phyloP scores from a whole-genome alignment of 805 yeast genomes.

The Spathaspora passalidarum region DNA sequence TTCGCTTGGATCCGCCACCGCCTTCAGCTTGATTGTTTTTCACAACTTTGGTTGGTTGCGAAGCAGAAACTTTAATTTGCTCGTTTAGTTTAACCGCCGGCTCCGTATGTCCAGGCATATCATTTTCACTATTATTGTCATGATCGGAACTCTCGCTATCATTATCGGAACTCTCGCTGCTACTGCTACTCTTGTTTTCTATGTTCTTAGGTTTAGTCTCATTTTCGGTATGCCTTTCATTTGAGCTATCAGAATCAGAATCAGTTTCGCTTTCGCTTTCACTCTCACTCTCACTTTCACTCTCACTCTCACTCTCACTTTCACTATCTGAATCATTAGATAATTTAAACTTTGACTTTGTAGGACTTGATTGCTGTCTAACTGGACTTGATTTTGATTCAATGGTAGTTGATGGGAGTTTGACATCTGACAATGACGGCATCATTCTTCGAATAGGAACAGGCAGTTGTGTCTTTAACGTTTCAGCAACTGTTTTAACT shows the following conservation, averaged over 20 bases:
- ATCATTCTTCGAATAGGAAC: not conserved
- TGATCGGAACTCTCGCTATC: too few species aligned
- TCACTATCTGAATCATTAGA: constrained; percentile 2
- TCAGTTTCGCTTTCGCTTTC: not conserved
- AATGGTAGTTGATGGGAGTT: constrained; percentile 10
- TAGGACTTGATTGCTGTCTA: not conserved
- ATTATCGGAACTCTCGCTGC: too few species aligned
- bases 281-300: not conserved
- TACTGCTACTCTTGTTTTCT: too few species aligned
- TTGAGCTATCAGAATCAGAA: not conserved
- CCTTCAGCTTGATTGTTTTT: not conserved
- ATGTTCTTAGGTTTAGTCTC: too few species aligned
- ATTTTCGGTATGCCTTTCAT: not conserved
- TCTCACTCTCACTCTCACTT: not conserved
- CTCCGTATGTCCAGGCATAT: too few species aligned
- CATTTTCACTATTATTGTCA: too few species aligned
- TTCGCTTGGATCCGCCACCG: not conserved
- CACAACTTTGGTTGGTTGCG: not conserved
- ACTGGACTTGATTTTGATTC: constrained; percentile 5
- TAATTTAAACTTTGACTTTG: not conserved
- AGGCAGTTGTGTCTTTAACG: not conserved
- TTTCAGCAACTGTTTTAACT: not conserved
- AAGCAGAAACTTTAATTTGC: too few species aligned
- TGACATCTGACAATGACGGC: constrained; percentile 6
- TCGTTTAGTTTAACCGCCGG: too few species aligned